Evolutionary conservation across 2,329 filamentous ascomycete species (phyloP), one percentile per base, ranked within the genome.

Genomic region (Cytospora piceae): DNA sequence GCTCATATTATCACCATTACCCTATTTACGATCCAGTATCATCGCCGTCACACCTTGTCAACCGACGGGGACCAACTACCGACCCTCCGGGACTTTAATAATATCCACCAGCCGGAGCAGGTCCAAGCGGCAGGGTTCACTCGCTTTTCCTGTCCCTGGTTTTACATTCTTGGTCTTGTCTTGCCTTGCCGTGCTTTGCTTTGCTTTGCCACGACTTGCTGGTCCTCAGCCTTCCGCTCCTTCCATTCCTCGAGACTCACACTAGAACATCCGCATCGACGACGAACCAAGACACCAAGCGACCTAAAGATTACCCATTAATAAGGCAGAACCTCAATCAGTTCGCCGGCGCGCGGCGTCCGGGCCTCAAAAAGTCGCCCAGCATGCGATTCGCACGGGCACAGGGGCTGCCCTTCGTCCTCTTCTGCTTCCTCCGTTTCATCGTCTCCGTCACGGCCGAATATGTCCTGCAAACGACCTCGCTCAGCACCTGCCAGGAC

Each of bases 401-500:
- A 34, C 59, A 63, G 58, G 58, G 59, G 24, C 42, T 63, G 49
- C 53, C 63, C 22, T 39, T 66, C 39, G 53, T 51, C 61, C 22
- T 68, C 42, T 56, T 68, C 22, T 52, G 55, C 56, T 29, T 63
- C 42, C 22, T 58, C 42, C 29, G 57, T 12, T n/a, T 58, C 14
- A 62, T 74, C 55, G 67, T 74, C 63, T 64, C 66, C 52, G 66
- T 60, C 32, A 63, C 66, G 20, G 61, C 70, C 34, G 71, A 71
- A n/a, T 71, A 70, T 49, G 66, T 75, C 54, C 72, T 75, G 51
- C 59, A 70, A 64, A 74, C 73, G 42, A 88, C 85, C 71, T 92
- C 91, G 63, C 84, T 94, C 67, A 90, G 88, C 74, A 83, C 90
- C 49, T 95, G 92, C 78, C 89, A 91, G 82, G 80, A 83, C 66